These are phyloP conservation scores for Boletus rubescentipes DNA, from an alignment of 768 basidiomycete species.

Conservation along the genomic window DNA sequence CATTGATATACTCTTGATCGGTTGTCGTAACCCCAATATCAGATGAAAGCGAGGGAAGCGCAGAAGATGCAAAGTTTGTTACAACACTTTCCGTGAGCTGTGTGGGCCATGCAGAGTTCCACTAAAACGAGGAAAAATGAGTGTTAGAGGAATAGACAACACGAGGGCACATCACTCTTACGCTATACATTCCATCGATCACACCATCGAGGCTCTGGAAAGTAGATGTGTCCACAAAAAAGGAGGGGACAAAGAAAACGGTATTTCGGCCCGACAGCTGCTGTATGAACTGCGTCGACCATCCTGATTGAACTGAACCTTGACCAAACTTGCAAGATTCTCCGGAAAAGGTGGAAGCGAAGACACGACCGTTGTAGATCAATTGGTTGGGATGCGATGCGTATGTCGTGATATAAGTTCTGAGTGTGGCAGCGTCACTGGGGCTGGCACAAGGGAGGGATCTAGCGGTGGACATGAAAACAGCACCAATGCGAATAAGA, in stretches of 20 bases:
- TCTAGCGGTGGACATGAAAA: constrained; percentile 30
- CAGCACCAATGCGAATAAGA: neutral
- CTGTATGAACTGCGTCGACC: constrained; percentile 54
- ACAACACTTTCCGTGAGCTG: constrained; percentile 41
- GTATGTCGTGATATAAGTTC: constrained; percentile 54
- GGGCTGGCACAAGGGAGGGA: constrained; percentile 52
- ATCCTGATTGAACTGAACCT: constrained; percentile 47
- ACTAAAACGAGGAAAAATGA: constrained; percentile 41
- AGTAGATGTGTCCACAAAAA: constrained; percentile 57
- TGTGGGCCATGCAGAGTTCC: constrained; percentile 81
- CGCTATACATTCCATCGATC: constrained; percentile 61
- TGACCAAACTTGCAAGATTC: constrained; percentile 69
- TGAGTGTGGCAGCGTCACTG: constrained; percentile 48
- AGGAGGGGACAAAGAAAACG: constrained; percentile 68
- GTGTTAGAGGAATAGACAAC: constrained; percentile 13
- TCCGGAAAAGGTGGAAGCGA: constrained; percentile 74
- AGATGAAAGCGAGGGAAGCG: constrained; percentile 29
- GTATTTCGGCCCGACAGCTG: constrained; percentile 43
- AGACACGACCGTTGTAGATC: constrained; percentile 42
- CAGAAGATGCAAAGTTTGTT: neutral
- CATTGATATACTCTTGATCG: constrained; percentile 55
- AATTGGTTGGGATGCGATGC: constrained; percentile 60
- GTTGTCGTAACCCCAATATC: constrained; percentile 49
- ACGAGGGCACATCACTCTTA: constrained; percentile 30
- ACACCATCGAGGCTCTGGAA: constrained; percentile 47